Percentiles rank a stretch among this genome's conserved stretches.
Conservation (phyloP, 768 basidiomycete species). For the Pisolithus marmoratus region DNA sequence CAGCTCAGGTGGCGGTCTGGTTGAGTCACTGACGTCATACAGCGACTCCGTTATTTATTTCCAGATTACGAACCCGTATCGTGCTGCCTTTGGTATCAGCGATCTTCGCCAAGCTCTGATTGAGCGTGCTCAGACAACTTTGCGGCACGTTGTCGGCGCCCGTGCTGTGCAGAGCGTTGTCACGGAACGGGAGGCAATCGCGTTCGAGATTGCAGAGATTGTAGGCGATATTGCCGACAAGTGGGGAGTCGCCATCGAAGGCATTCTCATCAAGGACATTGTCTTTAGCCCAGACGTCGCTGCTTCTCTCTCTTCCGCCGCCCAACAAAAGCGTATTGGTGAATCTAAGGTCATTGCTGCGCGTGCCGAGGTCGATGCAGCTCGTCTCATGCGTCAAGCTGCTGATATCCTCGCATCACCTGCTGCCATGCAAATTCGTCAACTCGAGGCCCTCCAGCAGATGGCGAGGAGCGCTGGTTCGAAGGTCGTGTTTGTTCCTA, state of each 20-base stretch:
- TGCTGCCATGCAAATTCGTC: constrained; percentile 97
- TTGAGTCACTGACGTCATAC: constrained; percentile 4
- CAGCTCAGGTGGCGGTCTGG: background rate
- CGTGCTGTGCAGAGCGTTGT: constrained; percentile 94
- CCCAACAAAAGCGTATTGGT: constrained; percentile 95
- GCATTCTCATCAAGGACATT: constrained; percentile 93
- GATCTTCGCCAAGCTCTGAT: constrained; percentile 83
- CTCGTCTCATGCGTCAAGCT: constrained; percentile 93
- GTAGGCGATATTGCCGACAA: constrained; percentile 89
- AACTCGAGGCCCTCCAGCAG: constrained; percentile 90
- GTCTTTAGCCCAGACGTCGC: constrained; percentile 90
- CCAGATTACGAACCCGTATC: constrained; percentile 86
- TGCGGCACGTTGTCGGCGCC: constrained; percentile 95
- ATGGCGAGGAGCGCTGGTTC: constrained; percentile 87
- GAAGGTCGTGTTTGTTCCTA: constrained; percentile 94
- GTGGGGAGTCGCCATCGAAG: constrained; percentile 97
- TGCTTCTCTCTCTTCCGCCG: constrained; percentile 87
- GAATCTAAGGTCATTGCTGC: constrained; percentile 96
- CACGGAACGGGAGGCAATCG: constrained; percentile 94
- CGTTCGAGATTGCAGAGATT: constrained; percentile 94
- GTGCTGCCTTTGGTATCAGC: constrained; percentile 88
- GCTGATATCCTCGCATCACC: constrained; percentile 92
- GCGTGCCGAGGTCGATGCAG: constrained; percentile 91
- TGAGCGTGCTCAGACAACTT: constrained; percentile 88
- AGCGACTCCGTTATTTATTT: constrained; percentile 93